Evolutionary conservation across 768 basidiomycete species (phyloP).

Genomic region (Candolleomyces eurysporus): DNA sequence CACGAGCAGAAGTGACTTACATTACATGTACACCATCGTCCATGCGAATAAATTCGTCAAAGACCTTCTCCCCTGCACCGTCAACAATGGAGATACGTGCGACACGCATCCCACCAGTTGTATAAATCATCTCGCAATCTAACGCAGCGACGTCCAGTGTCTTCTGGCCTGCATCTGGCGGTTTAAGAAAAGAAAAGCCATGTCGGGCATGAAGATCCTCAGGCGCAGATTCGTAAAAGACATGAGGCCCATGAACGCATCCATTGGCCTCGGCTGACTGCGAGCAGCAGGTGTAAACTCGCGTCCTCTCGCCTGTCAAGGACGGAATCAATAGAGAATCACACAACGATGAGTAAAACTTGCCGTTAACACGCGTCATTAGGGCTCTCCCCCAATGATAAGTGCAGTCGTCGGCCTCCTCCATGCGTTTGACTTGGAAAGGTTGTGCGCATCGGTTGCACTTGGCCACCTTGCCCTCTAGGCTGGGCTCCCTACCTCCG

Average conservation of each 20-base stretch:
- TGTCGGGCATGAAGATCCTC: constrained; percentile 71
- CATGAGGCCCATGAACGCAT: constrained; percentile 80
- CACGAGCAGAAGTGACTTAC: constrained; percentile 38
- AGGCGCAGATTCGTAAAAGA: constrained; percentile 79
- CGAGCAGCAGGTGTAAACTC: constrained; percentile 82
- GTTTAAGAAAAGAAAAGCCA: constrained; percentile 55
- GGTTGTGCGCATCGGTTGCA: constrained; percentile 80
- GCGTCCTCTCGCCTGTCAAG: constrained; percentile 59
- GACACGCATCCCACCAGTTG: constrained; percentile 88
- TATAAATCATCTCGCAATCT: constrained; percentile 97
- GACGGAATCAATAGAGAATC: constrained; percentile 8
- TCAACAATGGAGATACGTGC: constrained; percentile 91
- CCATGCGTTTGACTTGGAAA: constrained; percentile 63
- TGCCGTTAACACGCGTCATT: constrained; percentile 64
- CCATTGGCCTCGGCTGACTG: constrained; percentile 57
- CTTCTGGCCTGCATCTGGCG: constrained; percentile 20
- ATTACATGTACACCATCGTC: constrained; percentile 77
- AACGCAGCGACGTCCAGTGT: constrained; percentile 80
- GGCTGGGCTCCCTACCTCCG: constrained; percentile 63
- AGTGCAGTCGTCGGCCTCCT: constrained; percentile 61
- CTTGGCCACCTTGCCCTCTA: constrained; percentile 56
- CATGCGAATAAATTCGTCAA: constrained; percentile 83
- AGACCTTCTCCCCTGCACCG: constrained; percentile 65
- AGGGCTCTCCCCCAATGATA: constrained; percentile 83
- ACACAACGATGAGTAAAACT: constrained; percentile 15